phyloP scores from a whole-genome alignment of 1,284 basidiomycete species.

The Rhodotorula glutinis region DNA sequence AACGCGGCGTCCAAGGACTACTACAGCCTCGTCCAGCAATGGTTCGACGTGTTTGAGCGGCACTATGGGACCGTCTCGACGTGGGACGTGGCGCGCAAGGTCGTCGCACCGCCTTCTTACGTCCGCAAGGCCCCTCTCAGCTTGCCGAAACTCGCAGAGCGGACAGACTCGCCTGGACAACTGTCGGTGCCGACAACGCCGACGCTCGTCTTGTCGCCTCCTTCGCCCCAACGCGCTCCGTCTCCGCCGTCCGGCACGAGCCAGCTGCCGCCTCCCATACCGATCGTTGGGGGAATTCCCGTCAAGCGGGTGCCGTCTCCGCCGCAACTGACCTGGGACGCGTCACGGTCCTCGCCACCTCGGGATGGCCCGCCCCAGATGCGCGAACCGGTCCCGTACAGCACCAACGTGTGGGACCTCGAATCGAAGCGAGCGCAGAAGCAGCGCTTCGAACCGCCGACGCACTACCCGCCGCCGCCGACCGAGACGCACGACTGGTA shows the following conservation, averaged over 20 bases:
- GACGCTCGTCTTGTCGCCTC: constrained; percentile 22
- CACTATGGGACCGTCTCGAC: constrained; percentile 63
- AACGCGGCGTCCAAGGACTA: constrained; percentile 59
- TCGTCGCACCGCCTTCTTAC: constrained; percentile 14
- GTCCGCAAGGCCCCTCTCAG: not conserved
- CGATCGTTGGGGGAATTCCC: constrained; percentile 3
- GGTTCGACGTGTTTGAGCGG: constrained; percentile 85
- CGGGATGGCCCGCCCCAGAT: constrained; percentile 50
- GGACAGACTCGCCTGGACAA: not conserved
- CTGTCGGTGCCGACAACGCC: constrained; percentile 10
- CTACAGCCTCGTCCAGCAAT: constrained; percentile 73
- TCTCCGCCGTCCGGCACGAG: constrained; percentile 12
- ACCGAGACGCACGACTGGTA: constrained; percentile 52
- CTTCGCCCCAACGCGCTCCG: constrained; percentile 2
- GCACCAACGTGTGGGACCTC: constrained; percentile 55
- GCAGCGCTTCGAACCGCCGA: constrained; percentile 59
- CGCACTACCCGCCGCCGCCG: constrained; percentile 47
- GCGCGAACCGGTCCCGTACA: constrained; percentile 49
- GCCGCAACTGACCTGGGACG: constrained; percentile 52
- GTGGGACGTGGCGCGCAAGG: constrained; percentile 43
- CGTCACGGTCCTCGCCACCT: constrained; percentile 49
- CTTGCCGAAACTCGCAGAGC: constrained; percentile 1
- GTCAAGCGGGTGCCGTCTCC: constrained; percentile 27
- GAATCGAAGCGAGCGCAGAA: constrained; percentile 32
- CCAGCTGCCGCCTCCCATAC: constrained; percentile 15